Evolutionary conservation across 176 grass and related monocot genomes (phyloP).

Genomic region (Guadua angustifolia): DNA sequence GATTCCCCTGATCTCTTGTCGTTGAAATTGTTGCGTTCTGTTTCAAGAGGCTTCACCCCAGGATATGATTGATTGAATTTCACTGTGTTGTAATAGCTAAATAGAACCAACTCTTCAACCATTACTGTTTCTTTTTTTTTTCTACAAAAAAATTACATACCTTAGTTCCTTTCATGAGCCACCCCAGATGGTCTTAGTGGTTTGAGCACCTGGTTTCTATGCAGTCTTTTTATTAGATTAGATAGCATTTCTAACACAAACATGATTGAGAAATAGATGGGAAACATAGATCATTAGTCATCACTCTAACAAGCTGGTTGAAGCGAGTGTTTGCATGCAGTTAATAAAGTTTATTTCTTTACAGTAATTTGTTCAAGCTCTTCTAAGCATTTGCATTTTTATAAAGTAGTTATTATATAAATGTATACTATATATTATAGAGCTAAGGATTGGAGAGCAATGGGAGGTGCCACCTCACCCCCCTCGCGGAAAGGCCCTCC

Average conservation of each 20-base stretch:
- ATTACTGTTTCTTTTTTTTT: neutral
- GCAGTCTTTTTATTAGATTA: neutral
- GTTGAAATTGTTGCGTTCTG: neutral
- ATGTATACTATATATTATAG: too few relatives aligned
- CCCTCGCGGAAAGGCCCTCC: too few relatives aligned
- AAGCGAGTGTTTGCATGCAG: neutral
- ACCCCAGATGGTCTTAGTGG: neutral
- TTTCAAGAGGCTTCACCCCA: neutral
- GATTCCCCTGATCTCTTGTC: neutral
- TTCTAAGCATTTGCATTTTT: neutral
- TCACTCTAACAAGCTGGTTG: neutral
- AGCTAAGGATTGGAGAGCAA: too few relatives aligned
- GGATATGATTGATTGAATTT: neutral
- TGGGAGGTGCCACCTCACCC: too few relatives aligned
- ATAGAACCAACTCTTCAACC: neutral
- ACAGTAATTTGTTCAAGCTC: neutral
- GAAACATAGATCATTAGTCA: neutral
- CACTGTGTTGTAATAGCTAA: neutral
- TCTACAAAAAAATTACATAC: neutral
- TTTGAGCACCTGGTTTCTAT: neutral
- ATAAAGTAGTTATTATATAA: neutral
- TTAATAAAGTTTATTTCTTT: constrained; percentile 1
- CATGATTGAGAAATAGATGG: neutral
- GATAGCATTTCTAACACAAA: neutral
- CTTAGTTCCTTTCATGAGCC: neutral